These are phyloP conservation scores for Aspergillus phoenicis DNA, from an alignment of 2,329 filamentous ascomycete species.

Conservation along the genomic window DNA sequence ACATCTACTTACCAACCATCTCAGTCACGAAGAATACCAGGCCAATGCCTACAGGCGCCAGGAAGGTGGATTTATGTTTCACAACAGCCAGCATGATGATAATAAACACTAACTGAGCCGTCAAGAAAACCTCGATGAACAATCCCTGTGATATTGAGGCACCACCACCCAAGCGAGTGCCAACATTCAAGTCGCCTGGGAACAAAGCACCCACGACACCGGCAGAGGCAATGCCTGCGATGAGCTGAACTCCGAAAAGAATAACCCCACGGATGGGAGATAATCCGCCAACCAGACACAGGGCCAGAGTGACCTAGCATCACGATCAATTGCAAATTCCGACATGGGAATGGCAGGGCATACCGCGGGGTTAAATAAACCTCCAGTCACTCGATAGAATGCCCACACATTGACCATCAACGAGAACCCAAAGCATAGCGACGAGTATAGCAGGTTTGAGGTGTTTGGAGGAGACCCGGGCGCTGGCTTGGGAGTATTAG, in stretches of 20 bases:
- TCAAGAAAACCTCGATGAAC: conserved; percentile 69
- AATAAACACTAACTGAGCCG: conserved; percentile 63
- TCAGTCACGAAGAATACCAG: conserved; percentile 67
- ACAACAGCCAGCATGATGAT: conserved; percentile 72
- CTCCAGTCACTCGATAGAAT: conserved; percentile 56
- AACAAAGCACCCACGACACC: conserved; percentile 61
- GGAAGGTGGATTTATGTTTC: conserved; percentile 71
- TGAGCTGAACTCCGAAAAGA: conserved; percentile 60
- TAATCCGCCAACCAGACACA: conserved; percentile 62
- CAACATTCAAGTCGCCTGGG: conserved; percentile 59
- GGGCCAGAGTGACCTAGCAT: conserved; percentile 57
- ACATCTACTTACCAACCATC: conserved; percentile 44
- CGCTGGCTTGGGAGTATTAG: conserved; percentile 41
- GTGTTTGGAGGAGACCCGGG: conserved; percentile 39
- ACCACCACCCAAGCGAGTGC: conserved; percentile 58
- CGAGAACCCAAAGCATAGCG: conserved; percentile 50
- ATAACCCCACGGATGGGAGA: conserved; percentile 55
- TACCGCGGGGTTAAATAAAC: conserved; percentile 56
- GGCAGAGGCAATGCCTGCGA: conserved; percentile 62
- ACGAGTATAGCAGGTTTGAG: conserved; percentile 45
- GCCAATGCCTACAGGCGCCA: conserved; percentile 73
- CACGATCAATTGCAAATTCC: background rate
- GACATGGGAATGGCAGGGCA: conserved; percentile 6
- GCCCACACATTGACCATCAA: conserved; percentile 58
- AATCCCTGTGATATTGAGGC: conserved; percentile 60